Evolutionary conservation across 306 rosid genomes (phyloP), one percentile per base, ranked within the genome.

Genomic region (Dryas octopetala): DNA sequence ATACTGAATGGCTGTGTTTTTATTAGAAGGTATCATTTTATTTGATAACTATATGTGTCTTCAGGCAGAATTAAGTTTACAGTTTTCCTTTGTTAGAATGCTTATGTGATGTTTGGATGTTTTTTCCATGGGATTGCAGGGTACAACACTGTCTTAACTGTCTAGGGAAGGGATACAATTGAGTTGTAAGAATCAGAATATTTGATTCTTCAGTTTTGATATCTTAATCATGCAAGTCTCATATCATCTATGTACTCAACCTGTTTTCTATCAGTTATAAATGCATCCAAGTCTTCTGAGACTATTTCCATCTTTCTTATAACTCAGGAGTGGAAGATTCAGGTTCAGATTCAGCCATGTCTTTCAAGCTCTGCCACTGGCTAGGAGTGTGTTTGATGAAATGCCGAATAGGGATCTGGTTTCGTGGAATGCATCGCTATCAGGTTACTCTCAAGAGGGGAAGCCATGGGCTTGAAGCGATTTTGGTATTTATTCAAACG

Each of bases 141-240:
- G 93, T 91, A 7, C 98, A 93, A 51, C 91, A 90, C 47, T 93
- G 97, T 78, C 86, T 91, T 10, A 93, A 91, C 41, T 93, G 98
- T 83, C 46, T 89, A n/a, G 96, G 97, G 61, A 93, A 86, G 83
- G 97, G 96, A 38, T 91, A 85, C 71, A 95, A 74, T 58, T 87
- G 81, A 88, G 54, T 26, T 60, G 1, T 8, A 5, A 55, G 64
- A 65, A 53, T 55, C 32, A 11, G 46, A 62, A 63, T 60, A 26
- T 6, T 51, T 16, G 3, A 4, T 55, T n/a, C 67, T 7, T 19
- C 2, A 10, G 26, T 45, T 62, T 71, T 50, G 9, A 19, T 57
- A 51, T 52, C 63, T 0, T 51, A 2, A 54, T 77, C 28, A 44
- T 53, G 62, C 54, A 41, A n/a, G 32, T 64, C 32, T 44, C 19